Evolutionary conservation across 257 asterid species (phyloP).

Genomic region (Misopates orontium): DNA sequence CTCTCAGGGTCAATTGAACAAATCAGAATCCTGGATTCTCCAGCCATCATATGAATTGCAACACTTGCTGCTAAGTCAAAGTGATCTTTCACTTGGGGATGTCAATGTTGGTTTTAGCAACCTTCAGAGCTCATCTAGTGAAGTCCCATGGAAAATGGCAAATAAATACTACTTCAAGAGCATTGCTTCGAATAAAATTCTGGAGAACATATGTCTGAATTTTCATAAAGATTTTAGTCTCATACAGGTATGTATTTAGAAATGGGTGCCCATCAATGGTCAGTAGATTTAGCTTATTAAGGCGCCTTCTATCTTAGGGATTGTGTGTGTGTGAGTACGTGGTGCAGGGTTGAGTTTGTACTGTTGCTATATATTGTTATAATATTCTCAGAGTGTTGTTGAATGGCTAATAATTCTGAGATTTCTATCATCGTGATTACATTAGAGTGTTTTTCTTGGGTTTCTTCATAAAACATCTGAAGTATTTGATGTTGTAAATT

Average conservation of each 20-base stretch:
- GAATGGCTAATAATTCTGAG: neutral
- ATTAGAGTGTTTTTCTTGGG: neutral
- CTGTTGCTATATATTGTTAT: neutral
- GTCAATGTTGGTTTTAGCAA: conserved; percentile 27
- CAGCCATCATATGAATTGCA: conserved; percentile 81
- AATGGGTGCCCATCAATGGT: neutral
- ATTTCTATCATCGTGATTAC: neutral
- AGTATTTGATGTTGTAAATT: neutral
- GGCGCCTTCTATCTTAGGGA: neutral
- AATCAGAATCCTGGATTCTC: conserved; percentile 65
- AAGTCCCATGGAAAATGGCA: conserved; percentile 59
- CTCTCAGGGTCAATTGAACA: conserved; percentile 42
- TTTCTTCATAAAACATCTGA: neutral
- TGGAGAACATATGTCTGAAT: conserved; percentile 62
- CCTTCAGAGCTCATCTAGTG: conserved; percentile 38
- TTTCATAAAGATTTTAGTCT: conserved; percentile 82
- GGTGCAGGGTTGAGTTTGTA: neutral
- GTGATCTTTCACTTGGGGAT: conserved; percentile 34
- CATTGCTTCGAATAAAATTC: conserved; percentile 56
- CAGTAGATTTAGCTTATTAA: conserved; percentile 16
- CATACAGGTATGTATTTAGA: conserved; percentile 56
- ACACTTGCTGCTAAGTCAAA: conserved; percentile 55
- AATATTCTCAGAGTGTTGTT: neutral
- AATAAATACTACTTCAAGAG: conserved; percentile 83
- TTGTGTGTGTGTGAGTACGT: neutral